Conservation (phyloP, 2,329 filamentous ascomycete species). For the Fusarium musae region DNA sequence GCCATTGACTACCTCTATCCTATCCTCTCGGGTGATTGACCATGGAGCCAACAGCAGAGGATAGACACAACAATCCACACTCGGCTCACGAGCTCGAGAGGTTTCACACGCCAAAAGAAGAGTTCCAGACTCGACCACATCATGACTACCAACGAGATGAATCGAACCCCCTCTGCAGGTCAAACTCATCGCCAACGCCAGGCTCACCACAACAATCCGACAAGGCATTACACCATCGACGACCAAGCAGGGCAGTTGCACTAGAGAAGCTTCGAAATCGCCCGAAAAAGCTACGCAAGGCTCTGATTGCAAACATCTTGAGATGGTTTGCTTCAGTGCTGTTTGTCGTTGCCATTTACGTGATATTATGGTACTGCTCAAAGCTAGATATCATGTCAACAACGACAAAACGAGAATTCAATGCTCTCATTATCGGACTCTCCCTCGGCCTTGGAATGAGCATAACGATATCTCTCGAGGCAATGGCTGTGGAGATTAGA, state of each 20-base stretch:
- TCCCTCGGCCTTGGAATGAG: conserved; percentile 51
- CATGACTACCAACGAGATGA: conserved; percentile 10
- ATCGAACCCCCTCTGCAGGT: conserved; percentile 10
- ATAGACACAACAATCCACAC: background rate
- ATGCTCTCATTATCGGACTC: conserved; percentile 56
- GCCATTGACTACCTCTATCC: background rate
- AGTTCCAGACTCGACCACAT: background rate
- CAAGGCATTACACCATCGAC: background rate
- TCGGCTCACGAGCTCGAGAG: conserved; percentile 12
- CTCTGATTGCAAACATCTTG: conserved; percentile 17
- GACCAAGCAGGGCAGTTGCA: background rate
- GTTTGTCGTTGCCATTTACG: conserved; percentile 30
- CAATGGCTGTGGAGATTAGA: conserved; percentile 56
- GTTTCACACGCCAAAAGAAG: background rate
- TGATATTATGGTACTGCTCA: conserved; percentile 34
- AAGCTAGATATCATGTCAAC: conserved; percentile 27
- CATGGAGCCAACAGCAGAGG: background rate
- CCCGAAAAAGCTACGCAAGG: conserved; percentile 20
- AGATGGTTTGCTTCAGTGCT: conserved; percentile 33
- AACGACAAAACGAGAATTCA: conserved; percentile 54
- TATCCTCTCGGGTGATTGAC: background rate
- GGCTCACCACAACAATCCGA: background rate
- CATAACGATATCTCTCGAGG: conserved; percentile 56
- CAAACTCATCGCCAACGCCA: conserved; percentile 1
- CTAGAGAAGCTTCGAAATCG: conserved; percentile 8